These are phyloP conservation scores for Carex myosuroides DNA, from an alignment of 176 grass and related monocot genomes.

Conservation along the genomic window DNA sequence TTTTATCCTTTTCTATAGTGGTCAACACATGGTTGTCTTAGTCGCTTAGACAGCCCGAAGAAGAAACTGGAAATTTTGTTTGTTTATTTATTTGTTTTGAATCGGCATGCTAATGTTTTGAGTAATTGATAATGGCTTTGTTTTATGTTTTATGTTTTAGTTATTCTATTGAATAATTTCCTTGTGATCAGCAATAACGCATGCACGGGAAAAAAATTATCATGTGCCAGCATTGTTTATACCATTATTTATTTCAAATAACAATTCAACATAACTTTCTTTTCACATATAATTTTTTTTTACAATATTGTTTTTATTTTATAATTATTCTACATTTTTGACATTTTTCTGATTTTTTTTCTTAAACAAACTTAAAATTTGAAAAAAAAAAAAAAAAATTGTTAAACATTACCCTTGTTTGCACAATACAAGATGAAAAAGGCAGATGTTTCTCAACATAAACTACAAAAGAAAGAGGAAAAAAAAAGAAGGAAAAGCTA, in stretches of 20 bases:
- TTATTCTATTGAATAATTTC: not conserved
- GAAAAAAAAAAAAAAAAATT: too few relatives aligned
- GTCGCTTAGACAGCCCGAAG: not conserved
- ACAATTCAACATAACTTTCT: too few relatives aligned
- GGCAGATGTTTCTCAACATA: not conserved
- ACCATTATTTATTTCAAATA: too few relatives aligned
- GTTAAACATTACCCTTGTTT: not conserved
- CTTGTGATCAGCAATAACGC: not conserved
- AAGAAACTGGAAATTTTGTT: not conserved
- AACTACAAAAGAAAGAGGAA: not conserved
- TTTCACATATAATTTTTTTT: too few relatives aligned
- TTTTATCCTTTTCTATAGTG: not conserved
- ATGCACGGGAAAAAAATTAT: too few relatives aligned
- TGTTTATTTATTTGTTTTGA: not conserved
- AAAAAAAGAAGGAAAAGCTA: conserved; percentile 19
- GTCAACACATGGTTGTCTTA: not conserved
- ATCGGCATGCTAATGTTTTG: not conserved
- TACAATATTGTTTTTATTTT: too few relatives aligned
- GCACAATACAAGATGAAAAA: not conserved
- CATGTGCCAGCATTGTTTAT: too few relatives aligned
- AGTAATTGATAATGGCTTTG: not conserved
- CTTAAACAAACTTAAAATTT: too few relatives aligned
- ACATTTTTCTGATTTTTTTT: too few relatives aligned
- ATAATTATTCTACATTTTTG: too few relatives aligned
- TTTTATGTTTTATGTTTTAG: not conserved